Conservation (phyloP, 2,329 filamentous ascomycete species). For the Xylariaceae sp. region DNA sequence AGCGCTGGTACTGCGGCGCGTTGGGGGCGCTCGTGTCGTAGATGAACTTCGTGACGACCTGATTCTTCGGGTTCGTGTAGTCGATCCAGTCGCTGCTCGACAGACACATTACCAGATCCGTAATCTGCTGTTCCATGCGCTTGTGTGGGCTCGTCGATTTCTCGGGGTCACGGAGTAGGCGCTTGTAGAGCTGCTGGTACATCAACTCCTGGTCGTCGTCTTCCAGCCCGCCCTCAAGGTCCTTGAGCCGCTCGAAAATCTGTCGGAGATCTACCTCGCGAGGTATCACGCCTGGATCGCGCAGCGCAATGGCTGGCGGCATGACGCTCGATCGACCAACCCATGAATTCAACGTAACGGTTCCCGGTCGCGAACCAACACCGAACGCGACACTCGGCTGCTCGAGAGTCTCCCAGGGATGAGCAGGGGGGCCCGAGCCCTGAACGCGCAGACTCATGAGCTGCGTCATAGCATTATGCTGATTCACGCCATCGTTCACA, state of each 20-base stretch:
- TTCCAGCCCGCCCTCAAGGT: slow-evolving; percentile 51
- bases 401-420: slow-evolving; percentile 67
- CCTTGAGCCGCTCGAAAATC: slow-evolving; percentile 55
- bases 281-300: slow-evolving; percentile 54
- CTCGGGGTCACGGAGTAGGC: slow-evolving; percentile 63
- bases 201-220: slow-evolving; percentile 47
- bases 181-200: slow-evolving; percentile 58
- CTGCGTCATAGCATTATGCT: slow-evolving; percentile 53
- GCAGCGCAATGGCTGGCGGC: slow-evolving; percentile 52
- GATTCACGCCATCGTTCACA: slow-evolving; percentile 41
- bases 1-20: slow-evolving; percentile 54
- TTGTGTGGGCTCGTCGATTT: slow-evolving; percentile 55
- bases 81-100: slow-evolving; percentile 69
- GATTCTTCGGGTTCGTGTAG: slow-evolving; percentile 63
- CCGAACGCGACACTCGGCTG: slow-evolving; percentile 67
- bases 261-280: slow-evolving; percentile 54
- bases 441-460: slow-evolving; percentile 52
- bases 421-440: slow-evolving; percentile 35
- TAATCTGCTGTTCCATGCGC: slow-evolving; percentile 65
- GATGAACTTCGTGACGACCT: slow-evolving; percentile 69
- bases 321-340: slow-evolving; percentile 52
- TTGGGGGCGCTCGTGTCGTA: slow-evolving; percentile 55
- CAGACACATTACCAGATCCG: slow-evolving; percentile 63
- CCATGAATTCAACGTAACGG: slow-evolving; percentile 68
- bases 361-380: slow-evolving; percentile 62